A percentile compares a stretch with the other conserved stretches of the same genome.
These are phyloP conservation scores for Heterobasidion parviporum DNA, from an alignment of 1,284 basidiomycete species.

Conservation along the genomic window DNA sequence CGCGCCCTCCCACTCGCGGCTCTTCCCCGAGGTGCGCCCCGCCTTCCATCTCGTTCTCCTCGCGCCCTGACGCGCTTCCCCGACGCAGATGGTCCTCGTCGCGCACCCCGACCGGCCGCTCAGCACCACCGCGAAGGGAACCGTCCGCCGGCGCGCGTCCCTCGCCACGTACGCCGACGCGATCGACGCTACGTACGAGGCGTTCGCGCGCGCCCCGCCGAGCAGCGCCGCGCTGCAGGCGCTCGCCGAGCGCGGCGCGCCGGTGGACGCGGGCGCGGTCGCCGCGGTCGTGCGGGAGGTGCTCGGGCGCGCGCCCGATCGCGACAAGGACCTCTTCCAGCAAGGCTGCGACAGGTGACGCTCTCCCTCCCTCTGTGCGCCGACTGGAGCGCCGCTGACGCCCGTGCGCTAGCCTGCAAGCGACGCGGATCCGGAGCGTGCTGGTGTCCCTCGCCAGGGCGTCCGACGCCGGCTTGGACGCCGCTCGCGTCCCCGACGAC, in stretches of 20 bases:
- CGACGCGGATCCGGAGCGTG: slow-evolving; percentile 27
- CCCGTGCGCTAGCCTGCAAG: slow-evolving; percentile 18
- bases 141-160: slow-evolving; percentile 19
- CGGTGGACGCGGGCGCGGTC: slow-evolving; percentile 11
- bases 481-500: slow-evolving; percentile 13
- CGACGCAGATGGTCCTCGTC: slow-evolving; percentile 21
- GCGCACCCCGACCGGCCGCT: slow-evolving; percentile 18
- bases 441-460: slow-evolving; percentile 17
- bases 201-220: slow-evolving; percentile 13
- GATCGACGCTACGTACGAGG: slow-evolving; percentile 21
- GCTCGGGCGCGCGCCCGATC: slow-evolving; percentile 9
- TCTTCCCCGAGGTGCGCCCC: slow-evolving; percentile 22
- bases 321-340: slow-evolving; percentile 26
- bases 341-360: slow-evolving; percentile 28
- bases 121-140: slow-evolving; percentile 25
- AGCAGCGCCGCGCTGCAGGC: slow-evolving; percentile 1
- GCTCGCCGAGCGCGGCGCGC: slow-evolving; percentile 16
- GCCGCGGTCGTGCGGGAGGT: slow-evolving; percentile 12
- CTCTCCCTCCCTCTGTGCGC: neutral
- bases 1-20: slow-evolving; percentile 28
- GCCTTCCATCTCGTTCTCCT: too few relatives aligned
- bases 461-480: slow-evolving; percentile 9
- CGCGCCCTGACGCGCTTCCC: neutral
- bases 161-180: slow-evolving; percentile 20
- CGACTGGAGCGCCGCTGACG: neutral